Percentiles rank a stretch among this genome's conserved stretches.
Evolutionary conservation across 139 green algal genomes (phyloP).

Genomic region (Volvox africanus): DNA sequence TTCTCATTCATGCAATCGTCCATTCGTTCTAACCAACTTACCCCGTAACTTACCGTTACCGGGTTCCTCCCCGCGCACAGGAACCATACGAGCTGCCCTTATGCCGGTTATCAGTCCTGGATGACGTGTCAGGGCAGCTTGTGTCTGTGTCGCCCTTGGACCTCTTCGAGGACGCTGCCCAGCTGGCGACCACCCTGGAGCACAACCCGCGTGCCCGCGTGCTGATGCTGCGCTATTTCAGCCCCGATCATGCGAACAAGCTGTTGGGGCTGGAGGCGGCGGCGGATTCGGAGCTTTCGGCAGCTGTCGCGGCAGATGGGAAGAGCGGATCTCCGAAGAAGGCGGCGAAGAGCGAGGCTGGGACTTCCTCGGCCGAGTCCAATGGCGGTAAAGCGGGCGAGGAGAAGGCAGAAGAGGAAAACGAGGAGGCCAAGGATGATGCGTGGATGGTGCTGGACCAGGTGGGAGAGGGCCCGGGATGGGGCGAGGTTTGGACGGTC

Average conservation of each 20-base stretch:
- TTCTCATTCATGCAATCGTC: no score
- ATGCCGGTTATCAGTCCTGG: slow-evolving; percentile 31
- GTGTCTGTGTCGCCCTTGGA: slow-evolving; percentile 47
- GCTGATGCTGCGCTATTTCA: slow-evolving; percentile 68
- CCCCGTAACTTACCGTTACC: no score
- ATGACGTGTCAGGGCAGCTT: slow-evolving; percentile 5
- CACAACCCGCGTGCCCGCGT: slow-evolving; percentile 47
- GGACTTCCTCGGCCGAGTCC: not conserved
- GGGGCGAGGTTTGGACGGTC: no score
- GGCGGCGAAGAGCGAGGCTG: not conserved
- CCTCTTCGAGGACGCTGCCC: slow-evolving; percentile 52
- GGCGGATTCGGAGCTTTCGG: not conserved
- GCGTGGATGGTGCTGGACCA: slow-evolving; percentile 9
- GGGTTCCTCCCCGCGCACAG: slow-evolving; percentile 1
- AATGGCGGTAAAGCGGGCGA: not conserved
- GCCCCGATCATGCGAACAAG: slow-evolving; percentile 51
- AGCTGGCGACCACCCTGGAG: slow-evolving; percentile 46
- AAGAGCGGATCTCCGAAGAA: not conserved
- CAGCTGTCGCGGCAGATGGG: not conserved
- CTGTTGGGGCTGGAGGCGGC: slow-evolving; percentile 34
- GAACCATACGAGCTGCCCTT: slow-evolving; percentile 60
- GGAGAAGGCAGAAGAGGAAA: not conserved
- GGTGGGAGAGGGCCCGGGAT: not conserved
- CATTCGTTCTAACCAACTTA: no score
- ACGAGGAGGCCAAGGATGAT: slow-evolving; percentile 17